Evolutionary conservation across 805 yeast genomes (phyloP), one percentile per base, ranked within the genome.

Genomic region (Cyberlindnera suaveolens): DNA sequence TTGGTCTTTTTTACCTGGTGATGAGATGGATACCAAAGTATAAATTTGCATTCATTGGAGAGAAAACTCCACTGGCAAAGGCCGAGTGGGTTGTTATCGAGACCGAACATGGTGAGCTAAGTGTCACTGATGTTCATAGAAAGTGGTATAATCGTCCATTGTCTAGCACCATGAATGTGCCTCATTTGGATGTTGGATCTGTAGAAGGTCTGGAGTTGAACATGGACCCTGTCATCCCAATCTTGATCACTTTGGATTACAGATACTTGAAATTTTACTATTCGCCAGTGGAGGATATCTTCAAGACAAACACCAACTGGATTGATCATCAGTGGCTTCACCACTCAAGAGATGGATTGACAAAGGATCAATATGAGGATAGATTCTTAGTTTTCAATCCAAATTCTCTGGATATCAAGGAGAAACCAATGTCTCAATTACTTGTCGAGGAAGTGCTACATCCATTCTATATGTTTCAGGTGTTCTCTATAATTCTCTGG

Each of bases 61-160:
- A 65, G 16, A 68, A 71, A 26, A 71, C 76, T 4, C 83, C 95
- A 0, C 67, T 93, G 47, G 96, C 88, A 1, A 74, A 75, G 48
- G 83, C 96, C 29, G 95, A 89, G 55, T 87, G 96, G 93, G 84
- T 90, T 14, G 95, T 89, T 15, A 73, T 93, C 19, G 99, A 93
- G 64, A 95, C 88, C 52, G 97, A 90, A 60, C 83, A 78, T 70
- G 98, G 97, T 16, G 96, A 88, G 53, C 71, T 93, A 48, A 71
- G 75, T 31, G 74, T 82, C 16, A 72, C 78, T 4, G 61, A 66
- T 3, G 78, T 93, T 13, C 55, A 67, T 1, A 74, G 82, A 50
- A 64, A 66, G 36, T 74, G 85, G 69, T 86, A 82, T 57, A 81
- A 84, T 53, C 78, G 85, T 52, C 72, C 86, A 10, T 57, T 91